Percentiles rank a stretch among this genome's conserved stretches.
These are phyloP conservation scores for Serendipita sp. DNA, from an alignment of 768 basidiomycete species.

Conservation along the genomic window DNA sequence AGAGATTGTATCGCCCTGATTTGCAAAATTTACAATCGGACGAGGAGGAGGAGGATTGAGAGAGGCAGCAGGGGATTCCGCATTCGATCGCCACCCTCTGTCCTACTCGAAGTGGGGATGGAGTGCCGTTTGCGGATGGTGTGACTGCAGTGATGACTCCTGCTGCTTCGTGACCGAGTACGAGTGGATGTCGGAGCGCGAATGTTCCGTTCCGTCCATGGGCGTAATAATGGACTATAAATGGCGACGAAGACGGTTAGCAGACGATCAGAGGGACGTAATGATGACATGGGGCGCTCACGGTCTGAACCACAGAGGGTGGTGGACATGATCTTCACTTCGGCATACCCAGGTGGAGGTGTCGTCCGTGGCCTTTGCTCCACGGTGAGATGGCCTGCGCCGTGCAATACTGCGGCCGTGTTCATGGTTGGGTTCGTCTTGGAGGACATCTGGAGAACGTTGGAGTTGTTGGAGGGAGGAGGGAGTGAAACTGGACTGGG, in stretches of 20 bases:
- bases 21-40: conserved; percentile 42
- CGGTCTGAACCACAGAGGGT: conserved; percentile 84
- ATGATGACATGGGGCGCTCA: conserved; percentile 68
- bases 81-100: conserved; percentile 90
- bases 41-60: conserved; percentile 17
- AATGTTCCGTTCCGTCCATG: conserved; percentile 90
- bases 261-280: conserved; percentile 28
- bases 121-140: conserved; percentile 28
- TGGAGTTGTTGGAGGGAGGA: conserved; percentile 6
- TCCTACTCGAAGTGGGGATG: conserved; percentile 36
- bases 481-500: conserved; percentile 4
- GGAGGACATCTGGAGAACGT: conserved; percentile 24
- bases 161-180: conserved; percentile 89
- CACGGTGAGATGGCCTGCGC: conserved; percentile 63
- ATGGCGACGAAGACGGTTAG: too few relatives aligned
- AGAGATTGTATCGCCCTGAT: conserved; percentile 82
- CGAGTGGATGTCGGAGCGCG: conserved; percentile 66
- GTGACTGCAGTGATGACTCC: conserved; percentile 77
- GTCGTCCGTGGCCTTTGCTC: conserved; percentile 59
- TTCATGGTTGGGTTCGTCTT: conserved; percentile 35
- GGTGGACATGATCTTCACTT: conserved; percentile 65
- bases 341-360: conserved; percentile 56
- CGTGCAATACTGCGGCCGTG: conserved; percentile 66
- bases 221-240: conserved; percentile 72
- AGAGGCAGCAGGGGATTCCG: conserved; percentile 67